A percentile compares a stretch with the other conserved stretches of the same genome.
Conservation (phyloP, 768 basidiomycete species). For the Suillus ampliporus region DNA sequence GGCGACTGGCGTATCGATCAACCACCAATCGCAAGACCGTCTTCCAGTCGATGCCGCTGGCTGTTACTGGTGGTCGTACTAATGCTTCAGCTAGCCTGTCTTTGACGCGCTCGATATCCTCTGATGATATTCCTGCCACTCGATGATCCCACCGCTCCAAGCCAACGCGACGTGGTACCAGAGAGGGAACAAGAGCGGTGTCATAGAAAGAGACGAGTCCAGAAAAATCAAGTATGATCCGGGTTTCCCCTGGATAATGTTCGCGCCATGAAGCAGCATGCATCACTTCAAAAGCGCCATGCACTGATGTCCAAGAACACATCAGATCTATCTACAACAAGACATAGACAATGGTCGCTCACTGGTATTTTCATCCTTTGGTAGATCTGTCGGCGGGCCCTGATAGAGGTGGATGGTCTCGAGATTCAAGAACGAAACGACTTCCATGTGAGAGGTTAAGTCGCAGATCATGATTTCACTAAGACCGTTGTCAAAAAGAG, state of each 20-base stretch:
- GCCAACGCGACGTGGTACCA: constrained; percentile 16
- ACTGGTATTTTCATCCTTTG: background rate
- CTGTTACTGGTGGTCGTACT: background rate
- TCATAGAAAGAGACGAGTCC: constrained; percentile 35
- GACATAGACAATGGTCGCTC: constrained; percentile 4
- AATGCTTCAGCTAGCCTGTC: constrained; percentile 16
- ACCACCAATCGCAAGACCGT: constrained; percentile 43
- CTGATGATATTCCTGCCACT: constrained; percentile 15
- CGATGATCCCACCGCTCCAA: constrained; percentile 32
- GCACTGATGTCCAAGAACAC: background rate
- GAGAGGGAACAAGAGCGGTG: constrained; percentile 25
- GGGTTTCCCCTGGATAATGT: constrained; percentile 31
- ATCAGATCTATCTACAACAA: background rate
- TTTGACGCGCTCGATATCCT: constrained; percentile 17
- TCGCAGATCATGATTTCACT: constrained; percentile 57
- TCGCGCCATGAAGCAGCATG: constrained; percentile 28
- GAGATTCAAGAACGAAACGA: constrained; percentile 46
- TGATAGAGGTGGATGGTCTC: background rate
- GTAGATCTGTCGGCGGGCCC: too few relatives aligned
- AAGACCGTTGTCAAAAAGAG: background rate
- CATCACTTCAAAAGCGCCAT: constrained; percentile 15
- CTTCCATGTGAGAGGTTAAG: constrained; percentile 45
- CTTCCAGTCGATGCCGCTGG: constrained; percentile 50
- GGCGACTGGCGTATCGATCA: constrained; percentile 47
- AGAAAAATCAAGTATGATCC: constrained; percentile 26